These are phyloP conservation scores for Delonix regia DNA, from an alignment of 306 rosid genomes.

Conservation along the genomic window DNA sequence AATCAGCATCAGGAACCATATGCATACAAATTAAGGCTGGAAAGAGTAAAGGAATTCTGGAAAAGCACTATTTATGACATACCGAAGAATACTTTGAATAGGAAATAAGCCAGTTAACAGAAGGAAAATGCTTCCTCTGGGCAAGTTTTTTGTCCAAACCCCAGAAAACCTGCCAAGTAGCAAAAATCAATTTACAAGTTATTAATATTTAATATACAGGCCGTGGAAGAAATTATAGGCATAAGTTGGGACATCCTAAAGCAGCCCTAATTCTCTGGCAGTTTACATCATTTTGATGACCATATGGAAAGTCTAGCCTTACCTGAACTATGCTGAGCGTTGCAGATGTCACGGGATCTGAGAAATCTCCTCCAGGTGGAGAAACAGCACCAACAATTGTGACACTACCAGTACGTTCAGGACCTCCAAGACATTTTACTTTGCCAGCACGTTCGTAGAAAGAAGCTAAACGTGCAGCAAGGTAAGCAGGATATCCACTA, in stretches of 20 bases:
- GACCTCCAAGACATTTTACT: conserved; percentile 98
- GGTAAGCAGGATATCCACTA: conserved; percentile 99
- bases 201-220: conserved; percentile 4
- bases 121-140: conserved; percentile 99
- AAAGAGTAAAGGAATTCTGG: conserved; percentile 16
- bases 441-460: conserved; percentile 99
- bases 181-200: conserved; percentile 9
- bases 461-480: conserved; percentile 98
- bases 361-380: conserved; percentile 99
- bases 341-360: conserved; percentile 99
- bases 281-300: conserved; percentile 18
- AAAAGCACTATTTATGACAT: conserved; percentile 41
- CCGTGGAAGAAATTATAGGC: background rate
- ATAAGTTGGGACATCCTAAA: conserved; percentile 9
- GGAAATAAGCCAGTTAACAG: conserved; percentile 99
- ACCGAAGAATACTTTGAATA: conserved; percentile 94
- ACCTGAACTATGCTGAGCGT: conserved; percentile 99
- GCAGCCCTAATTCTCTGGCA: conserved; percentile 5
- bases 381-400: conserved; percentile 99
- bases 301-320: conserved; percentile 30
- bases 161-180: conserved; percentile 87
- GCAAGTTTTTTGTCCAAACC: conserved; percentile 99
- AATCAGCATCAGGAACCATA: conserved; percentile 18
- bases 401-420: conserved; percentile 98
- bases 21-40: conserved; percentile 29